phyloP scores from a whole-genome alignment of 208 protist genomes.

The Endotrypanum monterogeii region DNA sequence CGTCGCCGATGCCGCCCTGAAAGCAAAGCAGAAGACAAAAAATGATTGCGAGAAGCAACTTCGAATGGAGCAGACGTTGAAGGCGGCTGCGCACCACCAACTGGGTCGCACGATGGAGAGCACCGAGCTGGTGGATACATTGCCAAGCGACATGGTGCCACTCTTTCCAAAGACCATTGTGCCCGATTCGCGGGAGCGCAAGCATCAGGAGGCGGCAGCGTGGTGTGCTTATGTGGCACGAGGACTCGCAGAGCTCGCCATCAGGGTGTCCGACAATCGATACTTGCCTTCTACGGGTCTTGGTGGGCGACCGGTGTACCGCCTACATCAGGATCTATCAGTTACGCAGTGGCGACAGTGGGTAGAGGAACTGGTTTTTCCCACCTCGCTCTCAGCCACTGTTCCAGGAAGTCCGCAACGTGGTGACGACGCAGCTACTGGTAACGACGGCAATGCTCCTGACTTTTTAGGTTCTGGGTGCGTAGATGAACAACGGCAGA shows the following conservation, averaged over 20 bases:
- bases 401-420: constrained; percentile 7
- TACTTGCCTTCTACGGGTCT: constrained; percentile 43
- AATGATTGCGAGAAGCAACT: constrained; percentile 11
- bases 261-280: constrained; percentile 77
- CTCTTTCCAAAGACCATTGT: neutral
- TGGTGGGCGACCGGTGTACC: constrained; percentile 45
- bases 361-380: constrained; percentile 63
- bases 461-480: neutral
- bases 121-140: neutral
- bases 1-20: constrained; percentile 15
- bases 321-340: constrained; percentile 57
- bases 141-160: neutral
- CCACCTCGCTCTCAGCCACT: neutral
- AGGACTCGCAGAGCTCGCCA: constrained; percentile 63
- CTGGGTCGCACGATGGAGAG: constrained; percentile 10
- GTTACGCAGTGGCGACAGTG: constrained; percentile 71
- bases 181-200: neutral
- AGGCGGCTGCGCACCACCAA: constrained; percentile 24
- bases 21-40: constrained; percentile 5
- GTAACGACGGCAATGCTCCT: neutral
- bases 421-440: constrained; percentile 11
- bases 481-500: neutral
- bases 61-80: constrained; percentile 36
- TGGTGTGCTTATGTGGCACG: constrained; percentile 49
- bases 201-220: constrained; percentile 7